Evolutionary conservation across 352 stramenopile species (phyloP), one percentile per base, ranked within the genome.

Genomic region (Pythium periplocum): DNA sequence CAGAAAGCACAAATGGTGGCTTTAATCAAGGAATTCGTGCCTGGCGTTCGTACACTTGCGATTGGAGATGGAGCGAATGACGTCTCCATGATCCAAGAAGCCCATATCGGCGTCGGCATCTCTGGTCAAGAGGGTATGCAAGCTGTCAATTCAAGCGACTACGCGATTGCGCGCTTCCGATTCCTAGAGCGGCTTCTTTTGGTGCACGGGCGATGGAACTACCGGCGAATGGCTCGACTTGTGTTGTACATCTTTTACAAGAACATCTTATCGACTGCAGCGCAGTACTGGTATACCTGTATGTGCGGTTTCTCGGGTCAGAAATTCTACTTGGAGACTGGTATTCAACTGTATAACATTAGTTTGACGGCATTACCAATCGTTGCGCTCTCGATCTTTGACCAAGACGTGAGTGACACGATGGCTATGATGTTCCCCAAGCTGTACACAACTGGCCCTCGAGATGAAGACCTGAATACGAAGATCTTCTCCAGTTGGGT

Each of bases 21-120:
- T 4, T 51, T 95, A 26, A 87, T 96, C 57, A 93, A 90, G 53
- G 68, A 86, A 36, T 74, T 74, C 44, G 77, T 90, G 3, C 69
- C 77, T 36, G 77, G 78, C 4, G 76, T 86, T 6, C 73, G 75
- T 6, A 97, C 87, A 12, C 69, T 97, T 2, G 78, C 87, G 17
- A 97, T 97, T 43, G 90, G 94, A 32, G 94, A 98, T 57, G 94
- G 94, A 41, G 94, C 93, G 1, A 98, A 98, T 57, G 94, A 98
- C 55, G 94, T 98, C 2, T 87, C 86, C 10, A 98, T 98, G 93
- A 97, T 98, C 49, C 87, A 97, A 67, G 82, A 90, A 62, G 90
- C 87, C 17, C 83, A 97, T 51, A 74, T 98, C 26, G 91, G 90
- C 36, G 78, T 98, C 6, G 92, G 91, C 2, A 97, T 98, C 44